These are phyloP conservation scores for Puccinellia tenuiflora DNA, from an alignment of 176 grass and related monocot genomes.

Conservation along the genomic window DNA sequence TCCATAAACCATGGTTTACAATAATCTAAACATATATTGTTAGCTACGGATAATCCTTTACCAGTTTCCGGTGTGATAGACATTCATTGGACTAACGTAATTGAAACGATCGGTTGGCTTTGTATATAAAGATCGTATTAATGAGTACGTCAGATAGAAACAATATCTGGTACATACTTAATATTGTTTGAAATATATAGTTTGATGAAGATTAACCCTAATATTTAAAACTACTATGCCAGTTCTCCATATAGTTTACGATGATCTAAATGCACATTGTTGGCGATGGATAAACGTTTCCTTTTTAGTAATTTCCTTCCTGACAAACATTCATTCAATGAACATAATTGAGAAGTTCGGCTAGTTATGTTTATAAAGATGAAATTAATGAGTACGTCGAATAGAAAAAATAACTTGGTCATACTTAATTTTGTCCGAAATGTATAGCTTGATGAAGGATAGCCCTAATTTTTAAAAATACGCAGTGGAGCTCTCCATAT, in stretches of 20 bases:
- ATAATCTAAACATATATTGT: not conserved
- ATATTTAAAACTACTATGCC: not conserved
- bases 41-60: not conserved
- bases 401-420: not conserved
- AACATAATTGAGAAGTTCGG: not conserved
- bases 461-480: not conserved
- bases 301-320: no score
- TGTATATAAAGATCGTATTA: not conserved
- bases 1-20: not conserved
- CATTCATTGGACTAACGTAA: not conserved
- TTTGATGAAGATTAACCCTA: not conserved
- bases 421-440: not conserved
- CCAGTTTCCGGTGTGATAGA: not conserved
- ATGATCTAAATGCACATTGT: not conserved
- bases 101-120: not conserved
- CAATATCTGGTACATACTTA: not conserved
- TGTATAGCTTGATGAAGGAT: not conserved
- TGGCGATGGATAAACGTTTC: not conserved
- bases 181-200: not conserved
- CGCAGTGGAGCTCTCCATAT: not conserved
- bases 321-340: not conserved
- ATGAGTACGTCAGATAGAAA: not conserved
- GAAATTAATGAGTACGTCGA: not conserved
- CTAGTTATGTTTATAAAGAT: not conserved
- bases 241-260: not conserved